phyloP scores from a whole-genome alignment of 352 stramenopile genomes.

The Phytophthora pistaciae region DNA sequence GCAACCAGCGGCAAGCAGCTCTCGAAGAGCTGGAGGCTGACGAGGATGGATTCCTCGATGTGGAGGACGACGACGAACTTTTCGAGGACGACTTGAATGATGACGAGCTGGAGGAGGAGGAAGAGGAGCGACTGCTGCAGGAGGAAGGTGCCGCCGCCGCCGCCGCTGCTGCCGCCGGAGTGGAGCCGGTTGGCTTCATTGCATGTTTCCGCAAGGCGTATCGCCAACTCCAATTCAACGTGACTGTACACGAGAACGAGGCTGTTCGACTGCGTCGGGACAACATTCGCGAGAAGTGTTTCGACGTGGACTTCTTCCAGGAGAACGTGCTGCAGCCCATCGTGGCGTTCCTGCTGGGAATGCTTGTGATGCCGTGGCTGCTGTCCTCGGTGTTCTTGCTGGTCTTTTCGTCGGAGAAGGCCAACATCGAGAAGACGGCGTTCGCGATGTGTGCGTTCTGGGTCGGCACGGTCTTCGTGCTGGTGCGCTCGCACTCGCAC shows the following conservation, averaged over 20 bases:
- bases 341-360: constrained; percentile 46
- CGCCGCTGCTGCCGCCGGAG: constrained; percentile 4
- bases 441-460: constrained; percentile 66
- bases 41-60: constrained; percentile 44
- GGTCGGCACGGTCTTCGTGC: constrained; percentile 43
- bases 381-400: constrained; percentile 53
- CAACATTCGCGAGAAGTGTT: constrained; percentile 72
- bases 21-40: constrained; percentile 46
- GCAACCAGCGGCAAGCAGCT: constrained; percentile 43
- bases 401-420: constrained; percentile 44
- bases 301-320: constrained; percentile 76
- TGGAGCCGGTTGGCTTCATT: constrained; percentile 54
- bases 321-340: constrained; percentile 71
- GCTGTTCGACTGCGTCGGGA: constrained; percentile 63
- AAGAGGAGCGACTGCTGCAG: constrained; percentile 33
- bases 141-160: constrained; percentile 12
- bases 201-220: constrained; percentile 66
- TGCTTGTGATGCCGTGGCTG: constrained; percentile 68
- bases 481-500: constrained; percentile 57
- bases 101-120: constrained; percentile 45
- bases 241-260: constrained; percentile 80
- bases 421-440: constrained; percentile 55
- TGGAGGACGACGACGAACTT: constrained; percentile 46
- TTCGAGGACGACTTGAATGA: constrained; percentile 50
- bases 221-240: constrained; percentile 74